Base-by-base conservation (phyloP, 148 eudicot genomes). In the Rhododendron griersonianum region DNA sequence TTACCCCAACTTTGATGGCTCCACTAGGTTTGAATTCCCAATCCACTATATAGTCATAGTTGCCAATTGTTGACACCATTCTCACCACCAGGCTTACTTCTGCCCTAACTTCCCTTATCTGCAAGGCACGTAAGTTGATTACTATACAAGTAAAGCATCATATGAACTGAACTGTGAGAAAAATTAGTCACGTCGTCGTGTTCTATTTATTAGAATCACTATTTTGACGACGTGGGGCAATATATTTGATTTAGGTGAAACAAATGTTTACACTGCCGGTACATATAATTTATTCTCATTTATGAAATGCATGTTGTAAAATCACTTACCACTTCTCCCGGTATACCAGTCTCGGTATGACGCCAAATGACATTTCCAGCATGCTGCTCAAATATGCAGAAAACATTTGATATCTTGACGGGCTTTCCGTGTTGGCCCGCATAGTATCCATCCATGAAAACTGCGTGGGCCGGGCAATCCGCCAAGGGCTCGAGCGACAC, bases 11-110 rank as follows among this genome's bases (percentile, higher is more conserved):
- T 84, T 86, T 92, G 41, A 92, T 91, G 9, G 85, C 48, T 45
- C 92, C 91, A 78, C 83, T 88, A 87, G 87, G 89, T 25, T 85
- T 86, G 83, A 92, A 87, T 76, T 90, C 92, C 91, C 89, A 90
- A 79, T 91, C 94, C 19, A 55, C 19, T 15, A 16, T 55, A 55
- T 55, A 55, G 61, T 55, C 61, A 16, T 55, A 55, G 61, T 55
- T 55, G 61, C 61, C 61, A 55, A 55, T 55, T 15, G 61, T 55
- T 55, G 61, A 55, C 16, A 55, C 61, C 61, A 55, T 55, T 55
- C 61, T 55, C 61, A 55, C 61, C 61, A 55, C 61, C 19, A 55
- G 19, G 80, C 80, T 77, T 53, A 77, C 80, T 25, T 77, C 80
- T 41, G 80, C 11, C 51, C 80, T 77, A 14, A 77, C 80, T 48